Base-by-base conservation (phyloP, 129 eudicot genomes). In the Escallonia rubra region DNA sequence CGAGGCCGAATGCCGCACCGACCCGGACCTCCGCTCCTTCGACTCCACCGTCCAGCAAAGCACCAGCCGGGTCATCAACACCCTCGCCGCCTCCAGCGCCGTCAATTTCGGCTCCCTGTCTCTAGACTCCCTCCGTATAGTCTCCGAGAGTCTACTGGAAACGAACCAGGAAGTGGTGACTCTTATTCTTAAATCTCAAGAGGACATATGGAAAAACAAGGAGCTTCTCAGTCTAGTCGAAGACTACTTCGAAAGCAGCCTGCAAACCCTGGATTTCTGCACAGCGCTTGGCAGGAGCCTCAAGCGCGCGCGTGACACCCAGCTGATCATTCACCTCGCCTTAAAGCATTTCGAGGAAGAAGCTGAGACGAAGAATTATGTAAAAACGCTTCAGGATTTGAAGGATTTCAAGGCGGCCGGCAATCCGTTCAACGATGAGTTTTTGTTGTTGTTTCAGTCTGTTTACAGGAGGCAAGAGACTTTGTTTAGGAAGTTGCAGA, bases 111-210 rank as follows among this genome's bases (percentile, higher is more conserved):
- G 86, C 0, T 86, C 96, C 57, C 74, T 89, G 0, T 83, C 96
- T 53, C 74, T 89, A 0, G 90, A 86, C 47, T 89, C 96, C 5
- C 82, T 89, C 58, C 76, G 83, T 7, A 84, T 81, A 63, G 82
- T 83, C 47, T 83, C 93, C 43, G 82, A 65, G 13, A 74, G 79
- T 66, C 45, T 89, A 1, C 84, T 86, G 7, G 93, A 83, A 41
- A 86, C 76, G 87, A 84, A 89, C 55, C 86, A 86, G 44, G 88
- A 83, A 48, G 96, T 85, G 2, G 90, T 89, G 34, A 72, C 65
- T 5, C 73, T 86, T 4, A 65, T 89, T 1, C 76, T 89, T 5
- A 78, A 81, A 8, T 78, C 78, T 4, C 83, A 86, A 52, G 73
- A 76, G 40, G 93, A 89, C 57, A 79, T 83, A 34, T 89, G 93